Conservation (phyloP, 768 basidiomycete species). For the Lactifluus rugatus region DNA sequence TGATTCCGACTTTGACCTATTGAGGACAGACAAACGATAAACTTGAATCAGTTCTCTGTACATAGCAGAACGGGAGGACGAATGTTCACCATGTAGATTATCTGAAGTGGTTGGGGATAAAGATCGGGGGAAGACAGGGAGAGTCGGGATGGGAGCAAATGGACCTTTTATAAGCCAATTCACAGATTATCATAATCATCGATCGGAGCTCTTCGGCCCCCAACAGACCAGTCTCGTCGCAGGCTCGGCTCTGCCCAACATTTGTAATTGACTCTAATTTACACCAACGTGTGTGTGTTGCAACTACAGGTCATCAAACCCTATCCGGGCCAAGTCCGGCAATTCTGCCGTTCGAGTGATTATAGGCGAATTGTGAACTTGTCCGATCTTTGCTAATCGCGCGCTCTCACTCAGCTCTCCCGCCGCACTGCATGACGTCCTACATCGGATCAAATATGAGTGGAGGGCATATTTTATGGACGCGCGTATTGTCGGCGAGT, state of each 20-base stretch:
- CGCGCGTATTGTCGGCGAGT: too few relatives aligned
- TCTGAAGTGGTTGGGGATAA: background rate
- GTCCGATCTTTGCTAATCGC: background rate
- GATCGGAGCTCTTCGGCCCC: constrained; percentile 14
- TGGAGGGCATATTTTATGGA: too few relatives aligned
- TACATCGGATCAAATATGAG: too few relatives aligned
- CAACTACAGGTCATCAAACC: too few relatives aligned
- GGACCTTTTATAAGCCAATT: background rate
- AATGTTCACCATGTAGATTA: background rate
- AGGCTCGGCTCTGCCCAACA: background rate
- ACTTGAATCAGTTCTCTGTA: background rate
- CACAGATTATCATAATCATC: background rate
- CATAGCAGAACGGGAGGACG: background rate
- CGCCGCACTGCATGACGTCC: too few relatives aligned
- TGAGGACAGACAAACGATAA: background rate
- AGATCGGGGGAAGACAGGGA: background rate
- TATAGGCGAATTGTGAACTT: background rate
- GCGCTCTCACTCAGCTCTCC: too few relatives aligned
- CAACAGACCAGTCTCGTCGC: background rate
- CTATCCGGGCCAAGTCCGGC: background rate
- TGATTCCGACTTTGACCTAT: constrained; percentile 87
- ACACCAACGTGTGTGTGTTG: too few relatives aligned
- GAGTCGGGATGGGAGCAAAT: background rate
- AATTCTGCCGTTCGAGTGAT: background rate
- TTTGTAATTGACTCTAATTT: background rate